These are phyloP conservation scores for Linaria vulgaris DNA, from an alignment of 257 asterid genomes.

Conservation along the genomic window DNA sequence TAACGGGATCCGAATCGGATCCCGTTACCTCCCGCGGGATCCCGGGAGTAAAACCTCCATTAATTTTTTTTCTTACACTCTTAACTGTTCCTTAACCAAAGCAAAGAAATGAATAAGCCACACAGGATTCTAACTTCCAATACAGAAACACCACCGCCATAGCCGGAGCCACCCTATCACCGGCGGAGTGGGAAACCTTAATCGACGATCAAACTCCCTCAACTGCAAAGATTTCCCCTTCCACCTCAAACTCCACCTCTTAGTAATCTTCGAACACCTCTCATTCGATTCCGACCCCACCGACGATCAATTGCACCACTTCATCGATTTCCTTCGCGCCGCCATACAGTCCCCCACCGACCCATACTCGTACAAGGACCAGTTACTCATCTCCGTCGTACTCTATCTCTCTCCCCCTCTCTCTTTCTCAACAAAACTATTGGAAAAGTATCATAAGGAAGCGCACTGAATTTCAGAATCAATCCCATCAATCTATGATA, in stretches of 20 bases:
- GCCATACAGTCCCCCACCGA: conserved; percentile 76
- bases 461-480: neutral
- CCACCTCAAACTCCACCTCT: conserved; percentile 66
- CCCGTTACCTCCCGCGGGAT: too few relatives aligned
- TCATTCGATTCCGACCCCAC: conserved; percentile 31
- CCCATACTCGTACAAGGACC: conserved; percentile 70
- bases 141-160: conserved; percentile 12
- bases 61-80: too few relatives aligned
- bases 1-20: too few relatives aligned
- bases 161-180: conserved; percentile 55
- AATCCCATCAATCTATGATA: neutral
- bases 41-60: too few relatives aligned
- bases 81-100: too few relatives aligned
- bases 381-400: conserved; percentile 67
- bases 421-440: neutral
- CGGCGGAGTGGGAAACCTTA: conserved; percentile 76
- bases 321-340: conserved; percentile 63
- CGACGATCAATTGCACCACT: conserved; percentile 40
- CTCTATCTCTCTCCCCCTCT: too few relatives aligned
- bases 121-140: too few relatives aligned
- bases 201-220: conserved; percentile 73
- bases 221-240: conserved; percentile 65
- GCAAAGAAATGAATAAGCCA: too few relatives aligned
- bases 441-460: too few relatives aligned
- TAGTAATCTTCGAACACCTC: conserved; percentile 78